Percentiles rank a stretch among this genome's conserved stretches.
These are phyloP conservation scores for Veloboletus limbatus DNA, from an alignment of 1,284 basidiomycete genomes.

Conservation along the genomic window DNA sequence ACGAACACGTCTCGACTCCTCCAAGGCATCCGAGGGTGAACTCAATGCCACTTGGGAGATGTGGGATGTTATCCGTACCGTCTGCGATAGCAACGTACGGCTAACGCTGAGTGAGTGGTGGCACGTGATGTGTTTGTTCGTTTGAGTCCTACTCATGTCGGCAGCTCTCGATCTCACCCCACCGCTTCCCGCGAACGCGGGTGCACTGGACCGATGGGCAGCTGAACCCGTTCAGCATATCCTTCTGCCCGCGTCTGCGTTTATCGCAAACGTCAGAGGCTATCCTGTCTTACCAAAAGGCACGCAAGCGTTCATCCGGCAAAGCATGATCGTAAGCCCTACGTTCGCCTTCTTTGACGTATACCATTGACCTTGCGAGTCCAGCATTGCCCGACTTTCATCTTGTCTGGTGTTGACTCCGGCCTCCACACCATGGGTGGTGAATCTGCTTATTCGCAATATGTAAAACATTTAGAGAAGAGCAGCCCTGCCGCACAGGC, in stretches of 20 bases:
- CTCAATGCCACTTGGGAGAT: slow-evolving; percentile 93
- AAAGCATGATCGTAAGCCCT: slow-evolving; percentile 78
- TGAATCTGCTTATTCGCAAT: slow-evolving; percentile 87
- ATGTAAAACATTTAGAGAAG: slow-evolving; percentile 80
- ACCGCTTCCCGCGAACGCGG: slow-evolving; percentile 72
- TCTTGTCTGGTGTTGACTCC: slow-evolving; percentile 68
- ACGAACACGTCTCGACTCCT: slow-evolving; percentile 23
- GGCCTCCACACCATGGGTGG: slow-evolving; percentile 77
- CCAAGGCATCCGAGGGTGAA: slow-evolving; percentile 50
- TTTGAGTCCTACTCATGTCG: slow-evolving; percentile 13
- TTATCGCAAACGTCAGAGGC: slow-evolving; percentile 95
- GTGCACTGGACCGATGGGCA: slow-evolving; percentile 80
- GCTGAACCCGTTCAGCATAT: slow-evolving; percentile 89
- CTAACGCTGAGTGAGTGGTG: slow-evolving; percentile 79
- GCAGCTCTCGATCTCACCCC: slow-evolving; percentile 87
- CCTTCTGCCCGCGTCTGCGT: slow-evolving; percentile 85
- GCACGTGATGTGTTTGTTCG: slow-evolving; percentile 29
- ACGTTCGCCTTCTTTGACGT: slow-evolving; percentile 14
- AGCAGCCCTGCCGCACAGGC: slow-evolving; percentile 64
- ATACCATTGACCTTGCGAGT: slow-evolving; percentile 9
- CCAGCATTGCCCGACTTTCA: slow-evolving; percentile 79
- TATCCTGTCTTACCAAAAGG: slow-evolving; percentile 96
- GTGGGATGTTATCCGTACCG: slow-evolving; percentile 91
- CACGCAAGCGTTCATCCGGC: slow-evolving; percentile 84
- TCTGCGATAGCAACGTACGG: slow-evolving; percentile 86